Base-by-base conservation (phyloP, 1,139 yeast species). In the Ogataea hybrid region DNA sequence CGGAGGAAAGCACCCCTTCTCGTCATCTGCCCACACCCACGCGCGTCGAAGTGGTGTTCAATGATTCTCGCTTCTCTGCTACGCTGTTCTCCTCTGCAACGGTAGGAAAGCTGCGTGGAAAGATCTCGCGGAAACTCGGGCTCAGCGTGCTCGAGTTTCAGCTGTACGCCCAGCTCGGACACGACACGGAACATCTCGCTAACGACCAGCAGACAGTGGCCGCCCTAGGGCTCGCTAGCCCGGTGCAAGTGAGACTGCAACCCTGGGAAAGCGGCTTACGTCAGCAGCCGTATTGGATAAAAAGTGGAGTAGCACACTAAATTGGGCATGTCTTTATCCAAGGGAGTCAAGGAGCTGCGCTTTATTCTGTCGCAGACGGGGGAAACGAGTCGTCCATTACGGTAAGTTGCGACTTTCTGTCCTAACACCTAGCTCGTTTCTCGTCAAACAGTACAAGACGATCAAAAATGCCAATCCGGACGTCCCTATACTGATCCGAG, bases 301-400 rank as follows among this genome's bases (percentile, higher is more conserved):
- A 40, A 40, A 35, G 35, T 28, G 43, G 36, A 37, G 44, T 37
- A 22, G 35, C 35, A 20, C 7, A 21, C 8, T n/a, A 20, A 20
- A 9, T 11, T 20, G 18, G 11, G 27, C 28, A 37, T 37, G 41
- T 37, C 41, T 27, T 15, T 37, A 12, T 86, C 90, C 33, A 68
- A 70, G 46, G 76, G 85, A 21, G 74, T 85, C 53, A 84, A 74
- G 62, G 94, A 85, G 69, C 73, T 85, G 58, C 77, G 95, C 64
- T 84, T 85, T 66, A 87, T 84, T 59, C 73, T 85, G 51, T 81
- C 88, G 39, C 94, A 84, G 65, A 75, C 85, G 22, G 86, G 87
- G 25, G 79, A 79, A 50, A 79, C 87, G 9, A 77, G 89, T 21
- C 70, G 72, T 20, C 81, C 85, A 21, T 71, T 83, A 57, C 75